Evolutionary conservation across 495 filamentous ascomycete genomes (phyloP), one percentile per base, ranked within the genome.

Genomic region (Aspergillus sparsus): DNA sequence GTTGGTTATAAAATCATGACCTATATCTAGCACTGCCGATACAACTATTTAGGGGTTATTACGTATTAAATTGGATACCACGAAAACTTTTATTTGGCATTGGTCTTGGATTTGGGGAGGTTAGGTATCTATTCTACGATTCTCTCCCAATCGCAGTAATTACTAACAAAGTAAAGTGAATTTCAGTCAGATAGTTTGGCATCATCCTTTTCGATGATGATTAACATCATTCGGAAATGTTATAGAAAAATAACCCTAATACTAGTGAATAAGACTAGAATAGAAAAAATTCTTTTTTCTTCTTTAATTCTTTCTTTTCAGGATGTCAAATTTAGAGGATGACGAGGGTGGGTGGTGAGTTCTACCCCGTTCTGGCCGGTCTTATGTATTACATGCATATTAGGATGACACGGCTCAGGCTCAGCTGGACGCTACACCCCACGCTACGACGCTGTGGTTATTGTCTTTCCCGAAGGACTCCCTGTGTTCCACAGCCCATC

Each of bases 341-440:
- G 52, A 56, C 21, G 33, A 42, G 34, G 46, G 11, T 41, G 55
- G 21, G 55, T 34, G 55, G 42, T 57, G 55, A 49, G 21, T 16
- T 45, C 21, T 33, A 39, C 31, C 45, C 55, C 47, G 41, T 42
- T 55, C 49, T 32, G 55, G 57, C 42, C 37, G 51, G 52, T 57
- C 37, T 49, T 47, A 36, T 61, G 55, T 58, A 64, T 67, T 67
- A 65, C 66, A 41, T 63, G 60, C 66, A 65, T 68, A 47, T 55
- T 46, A 60, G 59, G 60, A 63, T 61, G 62, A 68, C 59, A 67
- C 62, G 60, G 60, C 65, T 67, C 59, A 33, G 57, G 61, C 61
- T 63, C 65, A 68, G 65, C 60, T 68, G 62, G 62, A 64, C 62
- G 62, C 65, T 61, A 64, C 61, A 62, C 62, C 62, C 62, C 66